Percentiles rank a stretch among this genome's conserved stretches.
Conservation (phyloP, 306 rosid genomes). For the Acacia acuminata region DNA sequence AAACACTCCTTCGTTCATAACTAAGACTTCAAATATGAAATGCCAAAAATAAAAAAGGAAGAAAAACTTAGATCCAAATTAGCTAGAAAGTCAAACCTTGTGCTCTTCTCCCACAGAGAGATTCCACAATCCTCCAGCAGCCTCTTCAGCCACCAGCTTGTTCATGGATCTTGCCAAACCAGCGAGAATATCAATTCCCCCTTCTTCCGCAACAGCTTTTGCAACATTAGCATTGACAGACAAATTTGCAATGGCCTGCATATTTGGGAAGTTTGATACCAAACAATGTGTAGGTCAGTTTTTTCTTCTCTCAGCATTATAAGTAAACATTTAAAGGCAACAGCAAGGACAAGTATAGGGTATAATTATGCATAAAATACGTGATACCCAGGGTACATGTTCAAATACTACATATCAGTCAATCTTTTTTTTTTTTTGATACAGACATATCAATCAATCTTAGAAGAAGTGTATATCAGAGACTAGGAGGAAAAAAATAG, state of each 20-base stretch:
- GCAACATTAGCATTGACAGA: constrained; percentile 96
- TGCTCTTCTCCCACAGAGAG: constrained; percentile 99
- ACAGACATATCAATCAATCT: constrained; percentile 4
- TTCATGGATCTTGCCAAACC: constrained; percentile 98
- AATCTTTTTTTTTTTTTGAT: too few relatives aligned
- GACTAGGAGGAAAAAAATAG: constrained; percentile 20
- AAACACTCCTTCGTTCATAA: constrained; percentile 36
- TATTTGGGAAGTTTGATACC: constrained; percentile 30
- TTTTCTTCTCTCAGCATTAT: constrained; percentile 19
- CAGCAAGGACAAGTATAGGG: constrained; percentile 1
- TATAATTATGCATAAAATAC: constrained; percentile 11
- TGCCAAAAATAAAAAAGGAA: not conserved
- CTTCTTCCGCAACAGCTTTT: constrained; percentile 98
- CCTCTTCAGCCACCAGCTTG: constrained; percentile 98
- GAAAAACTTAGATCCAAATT: constrained; percentile 5
- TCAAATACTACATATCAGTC: not conserved
- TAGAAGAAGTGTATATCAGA: constrained; percentile 2
- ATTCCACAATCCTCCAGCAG: constrained; percentile 99
- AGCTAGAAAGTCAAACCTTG: constrained; percentile 61
- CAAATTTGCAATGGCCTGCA: constrained; percentile 96
- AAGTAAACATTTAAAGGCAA: constrained; percentile 22
- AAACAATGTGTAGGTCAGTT: constrained; percentile 20
- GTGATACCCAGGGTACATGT: constrained; percentile 16
- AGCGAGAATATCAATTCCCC: constrained; percentile 93
- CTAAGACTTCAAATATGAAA: constrained; percentile 26